phyloP scores from a whole-genome alignment of 78 protist species.

The Dictyostelium citrinum region DNA sequence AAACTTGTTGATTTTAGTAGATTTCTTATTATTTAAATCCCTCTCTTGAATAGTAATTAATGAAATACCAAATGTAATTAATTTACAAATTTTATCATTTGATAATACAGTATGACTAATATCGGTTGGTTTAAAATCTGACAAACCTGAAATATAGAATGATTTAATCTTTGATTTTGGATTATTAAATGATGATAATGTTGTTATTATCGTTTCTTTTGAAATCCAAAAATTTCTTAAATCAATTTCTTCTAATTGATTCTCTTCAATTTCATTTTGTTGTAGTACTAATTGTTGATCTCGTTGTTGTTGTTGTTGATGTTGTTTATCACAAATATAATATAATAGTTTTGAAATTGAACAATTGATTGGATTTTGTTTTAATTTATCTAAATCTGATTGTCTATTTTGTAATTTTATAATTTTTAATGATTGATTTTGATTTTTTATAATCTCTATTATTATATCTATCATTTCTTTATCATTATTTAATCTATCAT shows the following conservation, averaged over 20 bases:
- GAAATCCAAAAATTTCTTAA: slow-evolving; percentile 2
- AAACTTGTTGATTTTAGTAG: neutral
- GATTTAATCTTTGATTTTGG: neutral
- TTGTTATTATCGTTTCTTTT: neutral
- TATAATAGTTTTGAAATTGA: neutral
- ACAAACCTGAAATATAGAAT: neutral
- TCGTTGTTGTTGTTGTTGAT: neutral
- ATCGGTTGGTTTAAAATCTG: neutral
- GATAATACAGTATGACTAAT: neutral
- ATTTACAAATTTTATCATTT: neutral
- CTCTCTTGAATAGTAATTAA: neutral
- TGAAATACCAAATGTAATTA: neutral
- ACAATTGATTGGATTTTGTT: neutral
- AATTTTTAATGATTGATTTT: neutral
- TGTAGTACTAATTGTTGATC: no score
- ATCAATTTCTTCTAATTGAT: neutral
- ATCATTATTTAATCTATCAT: neutral
- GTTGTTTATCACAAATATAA: neutral
- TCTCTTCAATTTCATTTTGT: neutral
- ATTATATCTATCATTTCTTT: neutral
- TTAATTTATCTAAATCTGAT: neutral
- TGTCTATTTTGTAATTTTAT: neutral
- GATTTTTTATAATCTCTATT: neutral
- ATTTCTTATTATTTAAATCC: neutral
- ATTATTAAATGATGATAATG: neutral